These are phyloP conservation scores for Mycena pura DNA, from an alignment of 768 basidiomycete species.

Conservation along the genomic window DNA sequence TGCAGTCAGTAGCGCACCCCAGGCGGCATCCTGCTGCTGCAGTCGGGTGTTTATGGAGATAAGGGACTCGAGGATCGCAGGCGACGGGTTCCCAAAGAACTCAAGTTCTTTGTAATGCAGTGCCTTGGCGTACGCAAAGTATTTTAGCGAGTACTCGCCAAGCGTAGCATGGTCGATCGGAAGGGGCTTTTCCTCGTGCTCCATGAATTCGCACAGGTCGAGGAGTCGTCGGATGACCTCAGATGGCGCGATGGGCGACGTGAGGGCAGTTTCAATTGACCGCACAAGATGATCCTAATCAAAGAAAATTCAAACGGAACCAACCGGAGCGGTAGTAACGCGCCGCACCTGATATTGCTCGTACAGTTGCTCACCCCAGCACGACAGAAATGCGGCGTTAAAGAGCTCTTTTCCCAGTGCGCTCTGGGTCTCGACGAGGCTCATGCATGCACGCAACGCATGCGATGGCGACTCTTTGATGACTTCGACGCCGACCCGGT, in stretches of 20 bases:
- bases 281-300: slow-evolving; percentile 90
- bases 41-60: slow-evolving; percentile 97
- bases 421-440: slow-evolving; percentile 87
- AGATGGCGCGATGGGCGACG: slow-evolving; percentile 76
- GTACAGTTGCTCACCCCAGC: slow-evolving; percentile 95
- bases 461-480: slow-evolving; percentile 99
- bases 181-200: slow-evolving; percentile 96
- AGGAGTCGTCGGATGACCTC: slow-evolving; percentile 92
- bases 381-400: slow-evolving; percentile 97
- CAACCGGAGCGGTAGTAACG: background rate
- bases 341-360: slow-evolving; percentile 90
- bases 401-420: slow-evolving; percentile 94
- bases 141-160: slow-evolving; percentile 92
- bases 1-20: slow-evolving; percentile 93
- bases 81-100: slow-evolving; percentile 91
- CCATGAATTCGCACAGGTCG: slow-evolving; percentile 98
- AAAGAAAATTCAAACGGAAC: background rate
- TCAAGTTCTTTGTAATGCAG: slow-evolving; percentile 98
- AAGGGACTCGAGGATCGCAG: slow-evolving; percentile 90
- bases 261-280: slow-evolving; percentile 87
- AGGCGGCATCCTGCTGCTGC: slow-evolving; percentile 97
- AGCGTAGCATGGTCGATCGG: slow-evolving; percentile 94
- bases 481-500: slow-evolving; percentile 89
- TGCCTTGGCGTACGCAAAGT: slow-evolving; percentile 96
- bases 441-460: slow-evolving; percentile 95